Base-by-base conservation (phyloP, 1,284 basidiomycete species). In the Naganishia cerealis region DNA sequence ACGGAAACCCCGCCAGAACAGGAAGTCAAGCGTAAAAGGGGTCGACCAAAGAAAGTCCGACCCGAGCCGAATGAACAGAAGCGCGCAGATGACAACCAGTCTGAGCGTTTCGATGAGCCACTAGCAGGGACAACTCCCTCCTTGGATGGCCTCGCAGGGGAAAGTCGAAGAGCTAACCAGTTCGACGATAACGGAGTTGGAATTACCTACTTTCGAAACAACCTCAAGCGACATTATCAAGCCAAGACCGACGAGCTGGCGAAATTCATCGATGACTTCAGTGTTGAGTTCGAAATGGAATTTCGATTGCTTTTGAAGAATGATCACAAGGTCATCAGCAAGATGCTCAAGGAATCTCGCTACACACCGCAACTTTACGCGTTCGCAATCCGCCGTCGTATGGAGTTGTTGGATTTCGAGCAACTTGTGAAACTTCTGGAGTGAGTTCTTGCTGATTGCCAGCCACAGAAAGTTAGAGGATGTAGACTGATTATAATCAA, bases 121-220 rank as follows among this genome's bases (percentile, higher is more conserved):
- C 40, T 1, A 16, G 13, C 8, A 46, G 16, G 0, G n/a, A 29
- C 18, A 21, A 2, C 29, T 9, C 9, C 15, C 0, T 29, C 21
- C 40, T 3, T 16, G 6, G 40, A 58, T 8, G 8, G 46, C 21
- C 7, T 7, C 5, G 21, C 21, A 3, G 46, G 21, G 21, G 21
- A 26, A n/a, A 58, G 6, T 29, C 40, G 57, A 1, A n/a, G 57
- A 26, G 5, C 18, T 0, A 63, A 63, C 21, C 61, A 63, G n/a
- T 38, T 39, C 24, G 48, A 62, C 36, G 46, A 62, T 18, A 36
- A 39, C n/a, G 59, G 59, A 38, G 50, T 53, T 36, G 59, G 59
- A 18, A 48, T 39, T 33, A 62, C 59, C 29, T 50, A 50, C 21
- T 62, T 62, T 48, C 36, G 18, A 5, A n/a, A 42, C 21, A 50